phyloP scores from a whole-genome alignment of 108 stramenopile genomes.

The Nitzschia sp. region DNA sequence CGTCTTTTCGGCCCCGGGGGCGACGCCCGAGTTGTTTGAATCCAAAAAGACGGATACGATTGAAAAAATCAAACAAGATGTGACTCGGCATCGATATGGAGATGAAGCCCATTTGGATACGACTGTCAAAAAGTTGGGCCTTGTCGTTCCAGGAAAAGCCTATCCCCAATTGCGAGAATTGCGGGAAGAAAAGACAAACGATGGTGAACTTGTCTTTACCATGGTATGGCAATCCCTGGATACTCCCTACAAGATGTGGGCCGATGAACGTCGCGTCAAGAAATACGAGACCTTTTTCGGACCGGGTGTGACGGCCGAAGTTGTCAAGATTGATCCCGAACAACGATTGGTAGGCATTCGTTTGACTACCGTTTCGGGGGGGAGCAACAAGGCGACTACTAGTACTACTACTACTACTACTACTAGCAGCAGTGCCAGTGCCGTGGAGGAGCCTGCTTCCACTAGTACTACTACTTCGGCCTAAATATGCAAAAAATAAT shows the following conservation, averaged over 20 bases:
- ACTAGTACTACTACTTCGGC: too few species aligned
- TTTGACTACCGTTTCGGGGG: slow-evolving; percentile 63
- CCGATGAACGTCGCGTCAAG: slow-evolving; percentile 87
- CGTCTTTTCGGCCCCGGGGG: slow-evolving; percentile 51
- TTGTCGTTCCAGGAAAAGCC: slow-evolving; percentile 91
- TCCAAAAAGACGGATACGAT: slow-evolving; percentile 90
- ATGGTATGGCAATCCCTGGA: slow-evolving; percentile 94
- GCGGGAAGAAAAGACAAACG: slow-evolving; percentile 66
- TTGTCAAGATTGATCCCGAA: slow-evolving; percentile 93
- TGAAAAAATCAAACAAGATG: slow-evolving; percentile 91
- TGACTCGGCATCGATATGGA: slow-evolving; percentile 97
- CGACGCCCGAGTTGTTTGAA: slow-evolving; percentile 76
- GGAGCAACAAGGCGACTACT: background rate
- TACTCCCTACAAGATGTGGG: slow-evolving; percentile 98
- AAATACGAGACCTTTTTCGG: slow-evolving; percentile 96
- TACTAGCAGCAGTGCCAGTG: too few species aligned
- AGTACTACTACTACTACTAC: background rate
- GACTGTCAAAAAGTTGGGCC: slow-evolving; percentile 93
- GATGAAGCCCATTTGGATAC: slow-evolving; percentile 98
- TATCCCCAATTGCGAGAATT: slow-evolving; percentile 93
- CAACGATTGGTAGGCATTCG: slow-evolving; percentile 90
- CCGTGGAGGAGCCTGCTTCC: too few species aligned
- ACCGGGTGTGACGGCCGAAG: slow-evolving; percentile 86
- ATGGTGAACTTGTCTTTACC: slow-evolving; percentile 85
- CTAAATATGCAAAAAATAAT: too few species aligned